Evolutionary conservation across 2,329 filamentous ascomycete species (phyloP).

Genomic region (Coniosporium tulheliwenetii): DNA sequence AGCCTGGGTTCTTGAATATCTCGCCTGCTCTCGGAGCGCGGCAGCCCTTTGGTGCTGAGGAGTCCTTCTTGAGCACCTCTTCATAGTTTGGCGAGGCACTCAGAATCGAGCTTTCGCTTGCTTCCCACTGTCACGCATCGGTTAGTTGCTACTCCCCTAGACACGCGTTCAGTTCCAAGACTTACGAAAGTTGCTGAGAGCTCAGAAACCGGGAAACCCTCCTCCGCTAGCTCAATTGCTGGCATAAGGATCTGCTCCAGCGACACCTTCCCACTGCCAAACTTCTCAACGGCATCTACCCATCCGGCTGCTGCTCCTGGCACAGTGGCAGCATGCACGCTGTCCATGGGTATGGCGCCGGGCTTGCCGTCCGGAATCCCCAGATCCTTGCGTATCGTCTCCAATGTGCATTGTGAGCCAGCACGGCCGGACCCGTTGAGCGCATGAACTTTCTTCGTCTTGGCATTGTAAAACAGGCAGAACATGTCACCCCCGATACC

Average conservation of each 20-base stretch:
- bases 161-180: slow-evolving; percentile 6
- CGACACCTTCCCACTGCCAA: slow-evolving; percentile 73
- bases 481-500: slow-evolving; percentile 98
- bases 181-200: slow-evolving; percentile 53
- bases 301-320: slow-evolving; percentile 88
- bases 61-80: slow-evolving; percentile 75
- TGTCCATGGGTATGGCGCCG: slow-evolving; percentile 54
- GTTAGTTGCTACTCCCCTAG: not conserved
- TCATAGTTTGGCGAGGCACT: slow-evolving; percentile 68
- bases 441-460: slow-evolving; percentile 65
- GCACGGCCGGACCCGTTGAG: slow-evolving; percentile 90
- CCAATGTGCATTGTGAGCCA: slow-evolving; percentile 42
- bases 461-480: slow-evolving; percentile 78
- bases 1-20: slow-evolving; percentile 69
- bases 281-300: slow-evolving; percentile 75
- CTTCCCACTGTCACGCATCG: slow-evolving; percentile 48
- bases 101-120: slow-evolving; percentile 46
- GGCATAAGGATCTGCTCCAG: slow-evolving; percentile 66
- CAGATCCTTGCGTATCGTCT: slow-evolving; percentile 50
- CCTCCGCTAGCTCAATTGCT: slow-evolving; percentile 72
- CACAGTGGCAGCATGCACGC: slow-evolving; percentile 69
- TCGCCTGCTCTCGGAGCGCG: slow-evolving; percentile 68
- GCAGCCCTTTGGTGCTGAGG: slow-evolving; percentile 49
- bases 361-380: slow-evolving; percentile 41
- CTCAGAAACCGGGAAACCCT: slow-evolving; percentile 82